A percentile compares a stretch with the other conserved stretches of the same genome.
Conservation (phyloP, 805 yeast genomes). For the Sugiyamaella boreocaroliniensis region DNA sequence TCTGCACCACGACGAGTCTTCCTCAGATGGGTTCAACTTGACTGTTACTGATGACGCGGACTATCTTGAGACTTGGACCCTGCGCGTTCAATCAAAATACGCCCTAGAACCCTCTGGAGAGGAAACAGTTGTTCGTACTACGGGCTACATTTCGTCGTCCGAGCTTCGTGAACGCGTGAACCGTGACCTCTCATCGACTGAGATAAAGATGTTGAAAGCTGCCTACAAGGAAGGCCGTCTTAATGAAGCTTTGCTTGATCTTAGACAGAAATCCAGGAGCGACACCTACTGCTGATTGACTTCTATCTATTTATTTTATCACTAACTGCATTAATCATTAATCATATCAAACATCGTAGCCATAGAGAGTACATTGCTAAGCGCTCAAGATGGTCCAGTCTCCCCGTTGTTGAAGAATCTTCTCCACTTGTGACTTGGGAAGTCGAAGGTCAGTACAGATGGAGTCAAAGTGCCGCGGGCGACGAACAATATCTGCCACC, state of each 20-base stretch:
- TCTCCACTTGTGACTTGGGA: conserved; percentile 50
- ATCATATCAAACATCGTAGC: neutral
- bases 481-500: conserved; percentile 15
- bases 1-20: conserved; percentile 7
- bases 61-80: conserved; percentile 13
- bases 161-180: conserved; percentile 25
- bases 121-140: conserved; percentile 8
- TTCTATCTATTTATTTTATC: neutral
- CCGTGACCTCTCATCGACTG: conserved; percentile 20
- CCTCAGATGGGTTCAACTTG: conserved; percentile 16
- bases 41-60: conserved; percentile 17
- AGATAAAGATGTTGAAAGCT: conserved; percentile 18
- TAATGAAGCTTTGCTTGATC: conserved; percentile 34
- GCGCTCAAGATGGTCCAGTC: conserved; percentile 42
- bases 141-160: conserved; percentile 16
- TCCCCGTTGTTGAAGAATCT: conserved; percentile 41
- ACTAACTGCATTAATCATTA: too few relatives aligned
- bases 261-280: conserved; percentile 25
- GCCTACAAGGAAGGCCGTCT: conserved; percentile 30
- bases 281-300: conserved; percentile 25
- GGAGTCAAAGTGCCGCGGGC: conserved; percentile 27
- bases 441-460: conserved; percentile 64
- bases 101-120: conserved; percentile 4
- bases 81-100: conserved; percentile 26
- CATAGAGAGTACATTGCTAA: neutral